phyloP scores from a whole-genome alignment of 805 yeast genomes.

The Wickerhamiella kurtzmanii region DNA sequence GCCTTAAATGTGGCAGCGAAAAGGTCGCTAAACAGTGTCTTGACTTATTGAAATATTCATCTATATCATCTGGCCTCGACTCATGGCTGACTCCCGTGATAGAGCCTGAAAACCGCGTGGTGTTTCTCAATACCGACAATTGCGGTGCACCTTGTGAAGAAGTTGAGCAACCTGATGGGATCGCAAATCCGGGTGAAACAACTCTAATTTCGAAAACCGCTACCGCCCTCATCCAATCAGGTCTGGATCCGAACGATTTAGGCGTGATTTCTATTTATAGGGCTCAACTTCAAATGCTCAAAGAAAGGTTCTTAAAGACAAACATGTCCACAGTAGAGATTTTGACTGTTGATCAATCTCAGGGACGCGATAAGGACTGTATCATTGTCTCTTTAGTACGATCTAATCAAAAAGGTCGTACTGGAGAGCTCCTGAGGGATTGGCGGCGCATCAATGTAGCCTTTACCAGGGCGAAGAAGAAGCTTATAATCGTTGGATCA shows the following conservation, averaged over 20 bases:
- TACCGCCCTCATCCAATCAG: conserved; percentile 20
- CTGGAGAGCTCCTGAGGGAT: conserved; percentile 72
- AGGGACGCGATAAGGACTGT: conserved; percentile 91
- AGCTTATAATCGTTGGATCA: conserved; percentile 76
- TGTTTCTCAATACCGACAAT: conserved; percentile 68
- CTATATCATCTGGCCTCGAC: neutral
- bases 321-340: conserved; percentile 45
- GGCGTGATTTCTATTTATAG: conserved; percentile 87
- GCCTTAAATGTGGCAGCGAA: conserved; percentile 63
- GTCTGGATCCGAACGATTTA: conserved; percentile 39
- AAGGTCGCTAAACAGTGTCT: conserved; percentile 48
- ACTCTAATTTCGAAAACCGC: conserved; percentile 49
- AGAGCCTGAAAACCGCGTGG: conserved; percentile 41
- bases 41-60: conserved; percentile 35
- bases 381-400: conserved; percentile 81
- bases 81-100: conserved; percentile 27
- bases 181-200: conserved; percentile 65
- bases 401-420: conserved; percentile 48
- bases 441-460: conserved; percentile 93
- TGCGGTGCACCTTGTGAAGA: conserved; percentile 42
- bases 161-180: conserved; percentile 44
- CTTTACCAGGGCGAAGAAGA: conserved; percentile 76
- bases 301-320: conserved; percentile 19
- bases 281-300: conserved; percentile 53
- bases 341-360: conserved; percentile 88